Percentiles rank a stretch among this genome's conserved stretches.
Conservation (phyloP, 805 yeast species). For the Lachancea lanzarotensis region DNA sequence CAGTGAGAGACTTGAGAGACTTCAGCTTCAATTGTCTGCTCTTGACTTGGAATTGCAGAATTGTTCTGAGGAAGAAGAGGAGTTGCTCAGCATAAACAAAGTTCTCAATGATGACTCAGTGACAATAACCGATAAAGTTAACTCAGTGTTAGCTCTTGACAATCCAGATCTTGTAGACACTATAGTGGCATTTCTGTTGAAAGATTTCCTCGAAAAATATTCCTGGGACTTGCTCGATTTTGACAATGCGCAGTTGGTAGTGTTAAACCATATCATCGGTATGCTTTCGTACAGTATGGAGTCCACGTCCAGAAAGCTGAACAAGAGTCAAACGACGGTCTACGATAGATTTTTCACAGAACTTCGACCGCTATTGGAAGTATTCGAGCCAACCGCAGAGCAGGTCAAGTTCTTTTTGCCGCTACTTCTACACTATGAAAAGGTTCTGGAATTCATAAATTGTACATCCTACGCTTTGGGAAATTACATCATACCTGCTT, state of each 20-base stretch:
- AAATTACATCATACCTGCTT: slow-evolving; percentile 34
- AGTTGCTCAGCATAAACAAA: neutral
- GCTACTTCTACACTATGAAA: slow-evolving; percentile 17
- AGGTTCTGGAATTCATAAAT: slow-evolving; percentile 16
- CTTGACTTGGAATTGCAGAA: neutral
- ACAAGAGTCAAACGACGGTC: slow-evolving; percentile 22
- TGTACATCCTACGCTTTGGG: slow-evolving; percentile 25
- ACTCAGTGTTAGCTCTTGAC: slow-evolving; percentile 12
- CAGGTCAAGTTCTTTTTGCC: slow-evolving; percentile 8
- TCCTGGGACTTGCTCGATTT: slow-evolving; percentile 10
- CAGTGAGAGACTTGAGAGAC: neutral
- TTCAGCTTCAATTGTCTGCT: neutral
- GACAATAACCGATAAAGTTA: slow-evolving; percentile 1
- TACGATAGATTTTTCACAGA: slow-evolving; percentile 11
- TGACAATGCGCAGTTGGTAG: slow-evolving; percentile 1
- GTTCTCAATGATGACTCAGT: neutral
- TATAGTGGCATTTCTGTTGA: slow-evolving; percentile 12
- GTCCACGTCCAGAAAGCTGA: slow-evolving; percentile 11
- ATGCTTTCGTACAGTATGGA: slow-evolving; percentile 20
- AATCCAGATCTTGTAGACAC: slow-evolving; percentile 17
- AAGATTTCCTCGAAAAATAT: slow-evolving; percentile 1
- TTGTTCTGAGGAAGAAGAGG: neutral
- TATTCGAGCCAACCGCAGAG: slow-evolving; percentile 9
- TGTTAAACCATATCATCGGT: slow-evolving; percentile 10
- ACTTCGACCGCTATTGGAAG: slow-evolving; percentile 11